These are phyloP conservation scores for Apostasia ramifera DNA, from an alignment of 106 monocot species.

Conservation along the genomic window DNA sequence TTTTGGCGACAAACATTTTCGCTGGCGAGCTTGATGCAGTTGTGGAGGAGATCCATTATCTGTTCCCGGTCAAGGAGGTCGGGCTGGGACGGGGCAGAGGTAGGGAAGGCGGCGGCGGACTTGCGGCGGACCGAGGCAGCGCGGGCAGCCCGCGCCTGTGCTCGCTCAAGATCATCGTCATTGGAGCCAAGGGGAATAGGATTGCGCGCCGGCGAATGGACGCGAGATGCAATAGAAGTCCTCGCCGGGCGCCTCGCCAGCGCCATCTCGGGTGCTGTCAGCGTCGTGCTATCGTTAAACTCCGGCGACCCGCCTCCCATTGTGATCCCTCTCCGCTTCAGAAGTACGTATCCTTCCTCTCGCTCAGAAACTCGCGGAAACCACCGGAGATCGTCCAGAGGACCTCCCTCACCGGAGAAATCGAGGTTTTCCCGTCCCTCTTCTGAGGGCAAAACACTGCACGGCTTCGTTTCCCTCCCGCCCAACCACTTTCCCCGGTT, in stretches of 20 bases:
- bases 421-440: too few relatives aligned
- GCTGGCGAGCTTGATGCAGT: slow-evolving; percentile 93
- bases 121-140: slow-evolving; percentile 51
- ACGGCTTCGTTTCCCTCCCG: too few relatives aligned
- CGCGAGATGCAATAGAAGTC: background rate
- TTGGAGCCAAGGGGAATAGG: slow-evolving; percentile 32
- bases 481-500: too few relatives aligned
- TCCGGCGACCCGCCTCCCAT: background rate
- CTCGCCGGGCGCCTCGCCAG: background rate
- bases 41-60: slow-evolving; percentile 89
- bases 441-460: too few relatives aligned
- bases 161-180: slow-evolving; percentile 91
- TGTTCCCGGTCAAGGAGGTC: slow-evolving; percentile 50
- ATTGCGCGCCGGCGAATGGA: background rate
- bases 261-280: background rate
- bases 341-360: too few relatives aligned
- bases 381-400: too few relatives aligned
- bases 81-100: background rate
- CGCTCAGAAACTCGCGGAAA: too few relatives aligned
- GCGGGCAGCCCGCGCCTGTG: slow-evolving; percentile 66
- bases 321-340: too few relatives aligned
- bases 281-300: background rate
- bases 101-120: slow-evolving; percentile 13
- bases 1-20: slow-evolving; percentile 56
- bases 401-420: too few relatives aligned